Evolutionary conservation across 2,329 filamentous ascomycete genomes (phyloP).

Genomic region (Fusarium guadeloupense): DNA sequence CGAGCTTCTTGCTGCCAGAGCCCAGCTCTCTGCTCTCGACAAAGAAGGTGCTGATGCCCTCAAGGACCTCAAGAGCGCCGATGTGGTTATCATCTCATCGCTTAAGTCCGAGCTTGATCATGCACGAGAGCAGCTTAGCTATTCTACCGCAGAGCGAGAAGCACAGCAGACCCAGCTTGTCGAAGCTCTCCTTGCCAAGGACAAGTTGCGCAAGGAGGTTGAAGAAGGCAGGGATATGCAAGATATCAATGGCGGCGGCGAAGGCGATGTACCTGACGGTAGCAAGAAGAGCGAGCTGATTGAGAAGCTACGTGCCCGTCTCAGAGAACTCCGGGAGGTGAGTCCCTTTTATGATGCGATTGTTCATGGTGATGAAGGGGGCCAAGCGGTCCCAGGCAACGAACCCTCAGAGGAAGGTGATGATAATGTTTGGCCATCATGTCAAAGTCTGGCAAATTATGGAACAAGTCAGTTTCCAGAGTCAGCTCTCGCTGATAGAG

Average conservation of each 20-base stretch:
- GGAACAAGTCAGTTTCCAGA: neutral
- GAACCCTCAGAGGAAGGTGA: neutral
- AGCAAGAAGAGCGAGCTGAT: constrained; percentile 62
- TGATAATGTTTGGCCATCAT: neutral
- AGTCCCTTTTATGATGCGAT: constrained; percentile 45
- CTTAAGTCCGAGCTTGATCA: constrained; percentile 67
- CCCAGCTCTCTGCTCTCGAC: constrained; percentile 64
- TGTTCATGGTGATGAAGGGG: constrained; percentile 7
- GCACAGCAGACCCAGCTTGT: constrained; percentile 68
- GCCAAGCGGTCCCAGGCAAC: constrained; percentile 18
- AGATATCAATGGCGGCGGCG: constrained; percentile 49
- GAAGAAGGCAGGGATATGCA: constrained; percentile 58
- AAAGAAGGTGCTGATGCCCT: constrained; percentile 65
- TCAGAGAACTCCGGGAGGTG: constrained; percentile 68
- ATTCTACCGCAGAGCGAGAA: constrained; percentile 62
- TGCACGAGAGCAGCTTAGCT: constrained; percentile 61
- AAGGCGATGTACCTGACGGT: constrained; percentile 49
- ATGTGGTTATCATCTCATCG: constrained; percentile 67
- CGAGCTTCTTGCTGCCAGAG: constrained; percentile 61
- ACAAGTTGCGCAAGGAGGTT: constrained; percentile 65
- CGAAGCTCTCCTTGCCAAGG: constrained; percentile 67
- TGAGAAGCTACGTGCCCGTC: constrained; percentile 64
- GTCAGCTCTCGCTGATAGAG: neutral
- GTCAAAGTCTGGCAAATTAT: neutral
- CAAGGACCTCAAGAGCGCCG: constrained; percentile 66